Base-by-base conservation (phyloP, 352 stramenopile species). In the Bremia lactucae region DNA sequence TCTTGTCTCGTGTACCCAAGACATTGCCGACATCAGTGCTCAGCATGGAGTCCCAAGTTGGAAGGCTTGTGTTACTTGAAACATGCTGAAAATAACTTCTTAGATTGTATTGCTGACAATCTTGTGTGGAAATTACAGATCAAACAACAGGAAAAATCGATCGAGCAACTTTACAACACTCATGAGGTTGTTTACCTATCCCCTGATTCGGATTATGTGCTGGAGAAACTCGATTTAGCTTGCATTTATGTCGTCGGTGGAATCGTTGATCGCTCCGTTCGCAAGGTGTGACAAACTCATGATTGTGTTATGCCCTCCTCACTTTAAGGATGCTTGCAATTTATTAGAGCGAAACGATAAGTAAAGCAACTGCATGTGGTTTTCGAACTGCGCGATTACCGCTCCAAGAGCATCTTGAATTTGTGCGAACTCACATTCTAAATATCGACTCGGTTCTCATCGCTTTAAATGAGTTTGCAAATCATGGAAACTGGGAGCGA, bases 261-360 rank as follows among this genome's bases (percentile, higher is more conserved):
- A 18, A 90, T 95, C 40, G 74, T 89, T 19, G 83, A 95, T 31
- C 76, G 81, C 15, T 85, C 83, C 2, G 78, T 89, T 31, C 76
- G 51, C 34, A 59, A 59, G 45, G 51, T 59, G 31, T n/a, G n/a
- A n/a, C n/a, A n/a, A n/a, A n/a, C n/a, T n/a, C n/a, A n/a, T n/a
- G n/a, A n/a, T n/a, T n/a, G n/a, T n/a, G n/a, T n/a, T n/a, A n/a
- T n/a, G n/a, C n/a, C n/a, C n/a, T n/a, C n/a, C n/a, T n/a, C n/a
- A n/a, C n/a, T n/a, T n/a, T n/a, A n/a, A n/a, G n/a, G n/a, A n/a
- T n/a, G n/a, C n/a, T n/a, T 23, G 4, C 3, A n/a, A 26, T 29
- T 36, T 7, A 31, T 6, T 18, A 83, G 64, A 67, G 63, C n/a
- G 44, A 83, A 42, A 77, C 59, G 19, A 37, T 59, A n/a, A 14